Conservation (phyloP, 1,139 yeast species). For the Kodamaea derodonti region DNA sequence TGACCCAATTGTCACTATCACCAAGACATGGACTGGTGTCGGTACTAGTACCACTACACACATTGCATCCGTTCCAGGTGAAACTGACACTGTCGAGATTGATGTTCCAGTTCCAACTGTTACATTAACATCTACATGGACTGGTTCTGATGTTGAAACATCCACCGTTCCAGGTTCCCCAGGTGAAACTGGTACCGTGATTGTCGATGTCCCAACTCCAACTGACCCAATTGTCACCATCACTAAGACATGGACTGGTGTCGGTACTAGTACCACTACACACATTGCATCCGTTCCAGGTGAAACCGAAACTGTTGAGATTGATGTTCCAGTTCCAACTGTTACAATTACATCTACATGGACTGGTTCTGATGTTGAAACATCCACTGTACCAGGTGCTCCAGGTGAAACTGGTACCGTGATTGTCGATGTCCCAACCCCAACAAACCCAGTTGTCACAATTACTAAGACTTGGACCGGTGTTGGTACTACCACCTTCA, state of each 20-base stretch:
- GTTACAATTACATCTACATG: not conserved
- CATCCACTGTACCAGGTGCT: not conserved
- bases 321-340: not conserved
- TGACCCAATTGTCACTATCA: too few relatives aligned
- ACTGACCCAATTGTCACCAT: not conserved
- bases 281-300: not conserved
- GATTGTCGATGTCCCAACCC: not conserved
- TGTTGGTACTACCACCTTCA: not conserved
- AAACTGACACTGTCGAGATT: not conserved
- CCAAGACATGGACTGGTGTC: not conserved
- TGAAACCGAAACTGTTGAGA: not conserved
- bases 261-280: not conserved
- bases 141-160: not conserved
- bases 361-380: not conserved
- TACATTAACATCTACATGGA: not conserved
- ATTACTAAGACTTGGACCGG: not conserved
- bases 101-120: not conserved
- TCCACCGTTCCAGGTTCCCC: not conserved
- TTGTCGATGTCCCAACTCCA: not conserved
- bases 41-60: not conserved
- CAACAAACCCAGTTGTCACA: not conserved
- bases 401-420: not conserved
- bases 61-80: not conserved
- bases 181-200: not conserved
- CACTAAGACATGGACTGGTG: not conserved